Conservation (phyloP, 495 filamentous ascomycete genomes). For the Aspergillus avenaceus region DNA sequence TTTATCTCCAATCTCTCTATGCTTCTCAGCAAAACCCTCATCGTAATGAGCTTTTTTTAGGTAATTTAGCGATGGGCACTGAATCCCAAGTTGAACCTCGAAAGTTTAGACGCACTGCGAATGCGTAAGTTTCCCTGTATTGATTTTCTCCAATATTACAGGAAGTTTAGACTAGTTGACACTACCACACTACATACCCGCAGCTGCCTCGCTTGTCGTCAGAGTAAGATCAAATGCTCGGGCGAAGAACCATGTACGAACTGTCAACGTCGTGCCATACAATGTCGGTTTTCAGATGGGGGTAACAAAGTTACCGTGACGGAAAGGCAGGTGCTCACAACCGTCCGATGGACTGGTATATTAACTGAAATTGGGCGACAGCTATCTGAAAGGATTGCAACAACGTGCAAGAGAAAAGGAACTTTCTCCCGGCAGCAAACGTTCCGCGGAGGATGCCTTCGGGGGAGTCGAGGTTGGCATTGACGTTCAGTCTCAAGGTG, state of each 20-base stretch:
- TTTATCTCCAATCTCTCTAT: not conserved
- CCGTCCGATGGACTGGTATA: not conserved
- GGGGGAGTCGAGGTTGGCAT: not conserved
- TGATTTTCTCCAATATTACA: not conserved
- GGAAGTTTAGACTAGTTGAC: not conserved
- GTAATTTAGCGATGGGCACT: not conserved
- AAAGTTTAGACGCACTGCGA: constrained; percentile 10
- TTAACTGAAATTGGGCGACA: not conserved
- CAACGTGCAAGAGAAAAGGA: constrained; percentile 1
- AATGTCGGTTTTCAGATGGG: constrained; percentile 20
- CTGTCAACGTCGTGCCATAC: constrained; percentile 19
- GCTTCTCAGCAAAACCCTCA: too few species aligned
- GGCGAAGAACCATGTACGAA: constrained; percentile 29
- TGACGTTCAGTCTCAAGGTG: not conserved
- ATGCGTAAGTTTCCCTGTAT: constrained; percentile 7
- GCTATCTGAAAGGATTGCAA: not conserved
- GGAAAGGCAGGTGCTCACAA: constrained; percentile 15
- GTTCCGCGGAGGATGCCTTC: not conserved
- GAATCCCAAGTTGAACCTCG: constrained; percentile 1
- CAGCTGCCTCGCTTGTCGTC: constrained; percentile 32
- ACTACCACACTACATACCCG: too few species aligned
- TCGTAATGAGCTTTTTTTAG: not conserved
- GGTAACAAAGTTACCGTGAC: constrained; percentile 19
- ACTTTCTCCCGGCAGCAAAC: not conserved
- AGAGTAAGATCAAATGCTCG: constrained; percentile 39